Percentiles rank a stretch among this genome's conserved stretches.
Evolutionary conservation across 2,329 filamentous ascomycete genomes (phyloP).

Genomic region (Biscogniauxia sp.): DNA sequence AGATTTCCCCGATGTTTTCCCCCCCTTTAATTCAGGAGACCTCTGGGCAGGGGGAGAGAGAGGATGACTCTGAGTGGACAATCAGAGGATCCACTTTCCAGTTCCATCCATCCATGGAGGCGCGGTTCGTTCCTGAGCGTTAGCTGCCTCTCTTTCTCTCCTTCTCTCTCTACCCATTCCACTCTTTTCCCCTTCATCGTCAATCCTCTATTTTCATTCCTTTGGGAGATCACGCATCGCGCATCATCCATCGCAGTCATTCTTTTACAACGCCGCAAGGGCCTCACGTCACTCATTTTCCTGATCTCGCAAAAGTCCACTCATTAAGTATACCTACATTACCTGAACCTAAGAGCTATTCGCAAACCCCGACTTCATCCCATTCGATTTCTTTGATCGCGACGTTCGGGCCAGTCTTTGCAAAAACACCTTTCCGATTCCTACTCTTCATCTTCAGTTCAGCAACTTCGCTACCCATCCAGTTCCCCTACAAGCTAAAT

Average conservation of each 20-base stretch:
- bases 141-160: no score
- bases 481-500: not conserved
- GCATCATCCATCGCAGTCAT: not conserved
- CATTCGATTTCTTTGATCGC: not conserved
- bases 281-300: not conserved
- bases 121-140: not conserved
- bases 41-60: not conserved
- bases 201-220: not conserved
- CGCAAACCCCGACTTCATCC: not conserved
- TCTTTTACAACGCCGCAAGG: not conserved
- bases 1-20: not conserved
- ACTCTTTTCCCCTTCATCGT: not conserved
- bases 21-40: not conserved
- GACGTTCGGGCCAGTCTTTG: not conserved
- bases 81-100: no score
- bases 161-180: not conserved
- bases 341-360: not conserved
- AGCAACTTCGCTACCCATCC: no score
- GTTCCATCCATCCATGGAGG: no score
- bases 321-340: not conserved
- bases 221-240: not conserved
- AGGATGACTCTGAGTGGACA: not conserved
- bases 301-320: not conserved
- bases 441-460: constrained; percentile 1
- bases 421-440: constrained; percentile 10